Evolutionary conservation across 1,284 basidiomycete species (phyloP), one percentile per base, ranked within the genome.

Genomic region (Ganoderma boninense): DNA sequence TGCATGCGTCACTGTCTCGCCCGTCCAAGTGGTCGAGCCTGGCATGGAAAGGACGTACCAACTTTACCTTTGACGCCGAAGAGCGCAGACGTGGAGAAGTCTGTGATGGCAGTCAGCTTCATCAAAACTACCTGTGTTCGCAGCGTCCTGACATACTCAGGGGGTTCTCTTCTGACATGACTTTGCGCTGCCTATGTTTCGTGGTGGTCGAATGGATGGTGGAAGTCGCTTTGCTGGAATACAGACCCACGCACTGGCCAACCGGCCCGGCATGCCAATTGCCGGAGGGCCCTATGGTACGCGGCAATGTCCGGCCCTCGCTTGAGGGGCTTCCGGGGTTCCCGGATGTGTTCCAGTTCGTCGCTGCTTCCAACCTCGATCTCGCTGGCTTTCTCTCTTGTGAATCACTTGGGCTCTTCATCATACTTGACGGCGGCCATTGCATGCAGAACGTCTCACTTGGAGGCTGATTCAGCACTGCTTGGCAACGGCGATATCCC

Each of bases 31-130:
- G 10, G 49, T 52, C 23, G 60, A 7, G n/a, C n/a, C n/a, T n/a
- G 52, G 56, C 18, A 20, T 35, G 32, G 16, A 49, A n/a, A 38
- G 18, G 52, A 80, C 86, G 54, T 71, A 92, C 92, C 92, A 70
- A 90, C 89, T 82, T 95, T 95, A 72, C 89, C 93, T 78, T 88
- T 86, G 73, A 95, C 90, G 79, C 87, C 85, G 84, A 93, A 95
- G 65, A 96, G 80, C n/a, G 86, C 87, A 20, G 84, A 79, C 1
- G 65, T 42, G 89, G 83, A 83, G 62, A 95, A 85, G 77, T 93
- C 92, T 91, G 64, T 20, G 32, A 54, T 7, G 40, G 16, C 59
- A n/a, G 18, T 61, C 32, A 61, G n/a, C 40, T 42, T 38, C 18
- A 38, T 61, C 59, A n/a, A 42, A 42, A 61, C 40, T 29, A 20